Evolutionary conservation across 371 early-diverging fungal genomes (phyloP), one percentile per base, ranked within the genome.

Genomic region (Mucor lusitanicus): DNA sequence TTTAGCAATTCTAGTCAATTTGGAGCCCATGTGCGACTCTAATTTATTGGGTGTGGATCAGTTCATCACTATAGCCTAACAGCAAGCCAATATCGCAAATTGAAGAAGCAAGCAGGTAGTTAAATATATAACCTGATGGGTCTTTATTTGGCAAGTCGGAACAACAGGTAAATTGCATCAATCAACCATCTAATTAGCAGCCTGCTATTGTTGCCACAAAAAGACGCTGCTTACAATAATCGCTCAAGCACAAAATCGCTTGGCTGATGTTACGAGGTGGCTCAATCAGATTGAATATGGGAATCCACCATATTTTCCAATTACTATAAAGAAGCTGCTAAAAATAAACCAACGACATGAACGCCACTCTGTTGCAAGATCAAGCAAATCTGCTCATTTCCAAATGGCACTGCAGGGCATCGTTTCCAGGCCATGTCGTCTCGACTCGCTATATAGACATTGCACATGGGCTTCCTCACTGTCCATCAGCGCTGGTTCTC

Each of bases 341-440:
- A 53, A 53, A 53, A 53, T 53, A 53, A 27, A 53, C 15, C 5
- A 13, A 13, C 53, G 53, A 53, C 53, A 25, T 53, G 13, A 15
- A 53, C 53, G 53, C 53, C 53, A 53, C 53, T 53, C 40, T 46
- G 46, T 19, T 46, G 21, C 46, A 46, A 46, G 46, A 46, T 46
- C 46, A 46, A 46, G 21, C 46, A 19, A 46, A 46, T 46, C 40
- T 40, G 40, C 17, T 46, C 9, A 11, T 46, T 46, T 46, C 19
- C 21, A 46, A 46, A 21, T 46, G 40, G 21, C 46, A 21, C 21
- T 44, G 21, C 23, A 46, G 46, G 21, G 11, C 21, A 46, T n/a
- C n/a, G n/a, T 40, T 40, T 0, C 0, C 5, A 40, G 15, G 17
- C 40, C 40, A 40, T 17, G 4, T 9, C 9, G 40, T 40, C 40